Evolutionary conservation across 1,139 yeast species (phyloP).

Genomic region (Lodderomyces metapsilosis): DNA sequence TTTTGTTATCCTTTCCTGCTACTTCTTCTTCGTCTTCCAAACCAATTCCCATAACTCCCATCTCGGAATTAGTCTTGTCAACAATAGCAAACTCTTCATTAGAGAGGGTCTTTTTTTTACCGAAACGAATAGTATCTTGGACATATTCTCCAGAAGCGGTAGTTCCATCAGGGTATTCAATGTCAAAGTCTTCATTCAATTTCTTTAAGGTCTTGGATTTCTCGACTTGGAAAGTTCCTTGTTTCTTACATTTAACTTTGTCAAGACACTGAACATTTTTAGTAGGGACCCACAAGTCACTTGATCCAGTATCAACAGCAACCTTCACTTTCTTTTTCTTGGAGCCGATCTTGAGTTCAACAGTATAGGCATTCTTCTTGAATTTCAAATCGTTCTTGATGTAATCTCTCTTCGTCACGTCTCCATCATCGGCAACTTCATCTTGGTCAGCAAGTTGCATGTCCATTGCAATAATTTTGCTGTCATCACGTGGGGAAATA

Average conservation of each 20-base stretch:
- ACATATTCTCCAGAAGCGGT: slow-evolving; percentile 53
- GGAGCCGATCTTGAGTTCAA: slow-evolving; percentile 37
- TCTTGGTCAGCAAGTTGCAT: not conserved
- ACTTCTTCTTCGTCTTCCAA: slow-evolving; percentile 20
- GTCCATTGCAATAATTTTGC: not conserved
- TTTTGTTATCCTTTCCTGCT: slow-evolving; percentile 16
- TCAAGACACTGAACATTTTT: slow-evolving; percentile 12
- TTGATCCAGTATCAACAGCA: slow-evolving; percentile 45
- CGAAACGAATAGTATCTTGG: slow-evolving; percentile 42
- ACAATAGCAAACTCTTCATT: slow-evolving; percentile 53
- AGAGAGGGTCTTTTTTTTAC: slow-evolving; percentile 37
- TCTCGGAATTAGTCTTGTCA: slow-evolving; percentile 33
- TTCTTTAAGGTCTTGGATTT: slow-evolving; percentile 44
- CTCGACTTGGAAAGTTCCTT: slow-evolving; percentile 52
- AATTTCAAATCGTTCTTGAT: not conserved
- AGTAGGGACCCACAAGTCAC: slow-evolving; percentile 37
- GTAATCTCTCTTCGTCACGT: not conserved
- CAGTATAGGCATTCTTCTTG: slow-evolving; percentile 30
- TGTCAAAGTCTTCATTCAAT: slow-evolving; percentile 40
- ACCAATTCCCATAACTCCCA: slow-evolving; percentile 51
- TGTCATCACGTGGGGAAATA: not conserved
- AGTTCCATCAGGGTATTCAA: slow-evolving; percentile 32
- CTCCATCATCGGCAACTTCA: not conserved
- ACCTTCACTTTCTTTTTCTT: slow-evolving; percentile 29
- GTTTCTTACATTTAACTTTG: slow-evolving; percentile 28